phyloP scores from a whole-genome alignment of 257 asterid genomes.

The Scutellaria barbata region DNA sequence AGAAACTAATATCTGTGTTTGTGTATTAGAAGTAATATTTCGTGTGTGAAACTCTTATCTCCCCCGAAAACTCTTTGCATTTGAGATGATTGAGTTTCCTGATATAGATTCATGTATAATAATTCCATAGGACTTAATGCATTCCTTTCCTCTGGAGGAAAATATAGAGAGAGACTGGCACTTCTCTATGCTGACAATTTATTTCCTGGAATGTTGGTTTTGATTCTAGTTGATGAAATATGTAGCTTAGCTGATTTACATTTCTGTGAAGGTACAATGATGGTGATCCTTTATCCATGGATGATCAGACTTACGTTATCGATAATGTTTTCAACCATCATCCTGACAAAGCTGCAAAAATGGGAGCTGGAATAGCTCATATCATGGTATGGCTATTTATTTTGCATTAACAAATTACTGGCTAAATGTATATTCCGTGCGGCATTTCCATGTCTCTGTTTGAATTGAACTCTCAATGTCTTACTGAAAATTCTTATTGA shows the following conservation, averaged over 20 bases:
- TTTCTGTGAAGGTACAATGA: slow-evolving; percentile 70
- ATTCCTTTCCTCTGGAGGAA: slow-evolving; percentile 7
- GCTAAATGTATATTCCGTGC: background rate
- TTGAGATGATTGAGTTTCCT: background rate
- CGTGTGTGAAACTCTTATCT: slow-evolving; percentile 19
- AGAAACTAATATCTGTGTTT: background rate
- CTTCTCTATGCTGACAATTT: slow-evolving; percentile 7
- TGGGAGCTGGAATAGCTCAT: slow-evolving; percentile 77
- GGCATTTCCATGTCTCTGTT: background rate
- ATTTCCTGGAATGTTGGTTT: slow-evolving; percentile 24
- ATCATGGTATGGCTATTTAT: slow-evolving; percentile 62
- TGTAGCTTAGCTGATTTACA: slow-evolving; percentile 22
- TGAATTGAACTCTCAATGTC: background rate
- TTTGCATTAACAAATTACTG: slow-evolving; percentile 9
- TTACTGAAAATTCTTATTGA: slow-evolving; percentile 7
- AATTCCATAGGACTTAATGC: background rate
- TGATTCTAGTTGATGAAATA: background rate
- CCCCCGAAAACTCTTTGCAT: slow-evolving; percentile 12
- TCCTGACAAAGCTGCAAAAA: slow-evolving; percentile 79
- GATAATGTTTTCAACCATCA: slow-evolving; percentile 80
- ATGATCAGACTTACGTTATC: slow-evolving; percentile 75
- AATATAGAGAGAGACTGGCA: slow-evolving; percentile 5
- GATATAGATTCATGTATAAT: background rate
- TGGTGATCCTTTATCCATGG: slow-evolving; percentile 78
- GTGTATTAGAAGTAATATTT: background rate